Evolutionary conservation across 768 basidiomycete species (phyloP), one percentile per base, ranked within the genome.

Genomic region (Lactarius quietus): DNA sequence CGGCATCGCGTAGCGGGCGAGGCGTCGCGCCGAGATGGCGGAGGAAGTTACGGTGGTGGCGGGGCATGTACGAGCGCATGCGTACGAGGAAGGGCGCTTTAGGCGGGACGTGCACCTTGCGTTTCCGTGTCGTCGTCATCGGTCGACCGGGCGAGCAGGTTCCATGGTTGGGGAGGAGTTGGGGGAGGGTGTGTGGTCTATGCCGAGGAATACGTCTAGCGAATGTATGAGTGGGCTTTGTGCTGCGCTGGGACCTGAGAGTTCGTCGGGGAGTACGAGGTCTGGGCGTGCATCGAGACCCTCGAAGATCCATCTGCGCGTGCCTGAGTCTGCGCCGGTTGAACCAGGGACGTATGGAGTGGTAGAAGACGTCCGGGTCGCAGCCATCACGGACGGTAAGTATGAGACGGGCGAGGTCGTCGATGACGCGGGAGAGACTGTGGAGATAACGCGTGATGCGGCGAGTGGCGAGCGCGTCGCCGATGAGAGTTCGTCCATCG

Each of bases 401-500:
- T 38, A 97, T 79, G 66, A 93, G 79, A 12, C 62, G 70, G 10
- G 80, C 79, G 23, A 97, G 79, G 8, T 85, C 84, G 53, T 85
- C 79, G 64, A 95, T 88, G 69, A 92, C 84, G 4, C 55, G 68
- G 0, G 85, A 82, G 57, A 97, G 81, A n/a, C 79, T 76, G 51
- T 72, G 72, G 38, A 98, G 84, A 75, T 89, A 93, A 12, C 75
- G 72, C 7, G 83, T 79, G 72, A 86, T 81, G 23, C 85, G 78
- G 12, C 73, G 72, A 12, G 82, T 63, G 20, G 85, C 79, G 31
- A 82, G 75, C 14, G 73, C 68, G 73, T 87, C 86, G 31, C 79
- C 79, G 53, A 95, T 84, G 80, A 94, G 33, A 87, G 81, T 74
- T 96, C 95, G 78, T 96, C 93, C 82, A 95, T 87, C 1, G 86